Base-by-base conservation (phyloP, 2,329 filamentous ascomycete species). In the Moelleriella libera region DNA sequence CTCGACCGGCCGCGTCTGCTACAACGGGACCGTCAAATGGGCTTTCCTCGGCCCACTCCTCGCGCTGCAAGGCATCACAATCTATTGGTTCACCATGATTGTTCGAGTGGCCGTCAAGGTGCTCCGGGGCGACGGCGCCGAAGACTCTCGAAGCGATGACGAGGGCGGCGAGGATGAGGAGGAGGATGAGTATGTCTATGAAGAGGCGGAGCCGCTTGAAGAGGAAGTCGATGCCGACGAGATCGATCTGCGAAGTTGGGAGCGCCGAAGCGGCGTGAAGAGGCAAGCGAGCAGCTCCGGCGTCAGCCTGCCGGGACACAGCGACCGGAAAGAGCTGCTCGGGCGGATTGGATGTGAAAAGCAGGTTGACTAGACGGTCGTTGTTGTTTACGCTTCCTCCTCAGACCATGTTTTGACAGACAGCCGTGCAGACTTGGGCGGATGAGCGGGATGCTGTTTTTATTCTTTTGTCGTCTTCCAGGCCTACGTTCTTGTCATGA, bases 1-100 rank as follows among this genome's bases (percentile, higher is more conserved):
- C 60, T 73, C 82, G 5, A 71, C 81, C 32, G 88, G 87, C 30
- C 70, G 78, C 1, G 76, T 97, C 45, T 95, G 88, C 72, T 94
- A 83, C 72, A 87, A 85, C 55, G 64, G 78, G n/a, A 74, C 71
- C 12, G 79, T 95, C 57, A 81, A 83, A 57, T 84, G 77, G 73
- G 71, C 73, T 9, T 97, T 97, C 67, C 68, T 97, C 21, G 70
- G 74, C 10, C 74, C 87, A 40, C 78, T 98, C 2, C 69, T 92
- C 11, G 75, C 81, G 34, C 71, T 98, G 28, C 88, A 97, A 65
- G 69, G 74, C 21, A 76, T 98, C 48, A 88, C 85, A 39, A 69
- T 94, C 32, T 74, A 85, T 51, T 98, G 92, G 92, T 94, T 97
- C 58, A 75, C 72, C 52, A 85, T 95, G 80, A 95, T 97, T 55